Conservation (phyloP, 1,284 basidiomycete species). For the Butyriboletus appendiculatus region DNA sequence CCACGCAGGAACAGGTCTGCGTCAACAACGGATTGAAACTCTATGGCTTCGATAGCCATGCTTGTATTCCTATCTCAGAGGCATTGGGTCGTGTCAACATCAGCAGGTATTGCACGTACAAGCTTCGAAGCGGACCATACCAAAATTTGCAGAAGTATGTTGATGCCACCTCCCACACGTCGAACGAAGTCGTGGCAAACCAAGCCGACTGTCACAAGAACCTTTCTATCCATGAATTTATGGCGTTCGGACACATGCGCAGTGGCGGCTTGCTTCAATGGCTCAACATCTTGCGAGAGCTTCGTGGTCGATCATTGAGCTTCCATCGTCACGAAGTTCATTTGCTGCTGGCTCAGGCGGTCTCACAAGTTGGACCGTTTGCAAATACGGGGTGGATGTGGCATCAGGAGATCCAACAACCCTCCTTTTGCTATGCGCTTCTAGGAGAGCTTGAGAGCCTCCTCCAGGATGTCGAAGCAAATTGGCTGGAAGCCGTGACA, state of each 20-base stretch:
- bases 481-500: slow-evolving; percentile 44
- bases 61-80: slow-evolving; percentile 8
- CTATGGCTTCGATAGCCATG: slow-evolving; percentile 19
- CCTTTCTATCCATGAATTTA: slow-evolving; percentile 44
- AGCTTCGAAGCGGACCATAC: slow-evolving; percentile 38
- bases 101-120: slow-evolving; percentile 31
- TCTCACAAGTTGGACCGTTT: slow-evolving; percentile 42
- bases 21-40: slow-evolving; percentile 40
- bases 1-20: slow-evolving; percentile 25
- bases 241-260: slow-evolving; percentile 44
- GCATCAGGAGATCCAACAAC: slow-evolving; percentile 33
- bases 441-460: slow-evolving; percentile 36
- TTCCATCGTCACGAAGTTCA: slow-evolving; percentile 41
- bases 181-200: slow-evolving; percentile 45
- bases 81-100: slow-evolving; percentile 15
- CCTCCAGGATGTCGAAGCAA: slow-evolving; percentile 34
- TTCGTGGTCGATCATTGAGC: slow-evolving; percentile 38
- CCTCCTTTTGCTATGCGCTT: slow-evolving; percentile 35
- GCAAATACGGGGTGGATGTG: slow-evolving; percentile 20
- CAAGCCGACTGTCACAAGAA: slow-evolving; percentile 41
- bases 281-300: slow-evolving; percentile 47
- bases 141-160: slow-evolving; percentile 40
- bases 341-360: slow-evolving; percentile 41
- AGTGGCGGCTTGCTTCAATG: slow-evolving; percentile 47
- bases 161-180: slow-evolving; percentile 37